These are phyloP conservation scores for Cladosporium sp. DNA, from an alignment of 2,329 filamentous ascomycete species.

Conservation along the genomic window DNA sequence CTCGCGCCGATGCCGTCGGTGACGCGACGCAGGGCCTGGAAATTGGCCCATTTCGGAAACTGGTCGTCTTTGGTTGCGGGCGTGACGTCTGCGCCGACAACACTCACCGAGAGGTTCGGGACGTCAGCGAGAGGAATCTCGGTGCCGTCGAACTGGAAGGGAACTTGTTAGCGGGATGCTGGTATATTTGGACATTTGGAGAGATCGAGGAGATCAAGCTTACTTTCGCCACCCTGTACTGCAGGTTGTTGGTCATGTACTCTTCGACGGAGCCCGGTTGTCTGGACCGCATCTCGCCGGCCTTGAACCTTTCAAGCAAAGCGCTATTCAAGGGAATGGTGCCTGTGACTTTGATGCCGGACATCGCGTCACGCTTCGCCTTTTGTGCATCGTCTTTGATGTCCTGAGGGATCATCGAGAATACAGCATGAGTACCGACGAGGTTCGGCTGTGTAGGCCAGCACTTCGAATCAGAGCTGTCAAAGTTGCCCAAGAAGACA, in stretches of 20 bases:
- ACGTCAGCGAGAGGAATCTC: conserved; percentile 36
- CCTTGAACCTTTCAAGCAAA: conserved; percentile 39
- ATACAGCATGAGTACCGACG: conserved; percentile 60
- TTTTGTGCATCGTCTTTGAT: conserved; percentile 16
- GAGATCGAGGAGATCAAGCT: conserved; percentile 15
- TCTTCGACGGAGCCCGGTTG: conserved; percentile 28
- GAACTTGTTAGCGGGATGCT: background rate
- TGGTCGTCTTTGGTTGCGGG: conserved; percentile 37
- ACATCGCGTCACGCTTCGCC: background rate
- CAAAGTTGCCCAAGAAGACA: conserved; percentile 64
- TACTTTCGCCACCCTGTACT: conserved; percentile 38
- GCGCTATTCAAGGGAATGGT: conserved; percentile 48
- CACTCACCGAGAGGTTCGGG: conserved; percentile 41
- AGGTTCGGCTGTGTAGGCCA: conserved; percentile 59
- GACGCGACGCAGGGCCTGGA: conserved; percentile 19
- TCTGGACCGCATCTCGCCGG: conserved; percentile 38
- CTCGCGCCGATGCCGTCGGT: conserved; percentile 16
- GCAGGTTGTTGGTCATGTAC: conserved; percentile 36
- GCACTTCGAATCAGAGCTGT: conserved; percentile 41
- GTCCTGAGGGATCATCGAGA: conserved; percentile 35
- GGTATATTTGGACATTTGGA: background rate
- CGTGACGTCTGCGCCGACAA: conserved; percentile 41
- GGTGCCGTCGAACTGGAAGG: conserved; percentile 39
- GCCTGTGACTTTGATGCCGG: conserved; percentile 38
- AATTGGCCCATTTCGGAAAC: conserved; percentile 42